A percentile compares a stretch with the other conserved stretches of the same genome.
These are phyloP conservation scores for Candida boidinii DNA, from an alignment of 805 yeast genomes.

Conservation along the genomic window DNA sequence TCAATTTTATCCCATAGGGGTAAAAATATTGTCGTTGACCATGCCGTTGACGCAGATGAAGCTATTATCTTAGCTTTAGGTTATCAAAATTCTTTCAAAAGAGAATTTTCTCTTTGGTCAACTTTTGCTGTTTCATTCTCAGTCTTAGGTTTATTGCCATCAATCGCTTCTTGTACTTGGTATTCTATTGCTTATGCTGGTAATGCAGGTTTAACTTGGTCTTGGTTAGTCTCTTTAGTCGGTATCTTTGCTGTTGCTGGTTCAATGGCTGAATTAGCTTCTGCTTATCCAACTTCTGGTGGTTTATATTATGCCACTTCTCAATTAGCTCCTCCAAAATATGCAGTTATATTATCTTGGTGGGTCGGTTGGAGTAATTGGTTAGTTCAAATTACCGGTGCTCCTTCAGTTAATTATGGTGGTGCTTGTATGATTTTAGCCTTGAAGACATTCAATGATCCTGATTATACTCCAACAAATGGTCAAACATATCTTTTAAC, in stretches of 20 bases:
- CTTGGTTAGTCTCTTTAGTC: slow-evolving; percentile 44
- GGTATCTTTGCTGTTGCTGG: slow-evolving; percentile 51
- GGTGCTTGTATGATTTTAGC: slow-evolving; percentile 52
- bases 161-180: slow-evolving; percentile 55
- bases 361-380: slow-evolving; percentile 57
- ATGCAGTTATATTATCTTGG: slow-evolving; percentile 51
- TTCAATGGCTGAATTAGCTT: slow-evolving; percentile 56
- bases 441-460: slow-evolving; percentile 32
- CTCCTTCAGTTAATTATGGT: slow-evolving; percentile 52
- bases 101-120: slow-evolving; percentile 50
- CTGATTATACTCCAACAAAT: slow-evolving; percentile 30
- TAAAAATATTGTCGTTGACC: slow-evolving; percentile 30
- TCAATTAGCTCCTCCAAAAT: slow-evolving; percentile 48
- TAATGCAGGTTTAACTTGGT: slow-evolving; percentile 58
- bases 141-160: slow-evolving; percentile 56
- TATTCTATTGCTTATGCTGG: slow-evolving; percentile 57
- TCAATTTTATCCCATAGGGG: slow-evolving; percentile 17
- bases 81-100: slow-evolving; percentile 55
- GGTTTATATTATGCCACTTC: slow-evolving; percentile 66
- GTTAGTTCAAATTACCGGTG: slow-evolving; percentile 54
- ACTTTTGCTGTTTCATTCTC: slow-evolving; percentile 59
- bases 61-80: slow-evolving; percentile 51
- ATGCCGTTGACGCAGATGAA: slow-evolving; percentile 38
- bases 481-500: slow-evolving; percentile 47
- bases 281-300: slow-evolving; percentile 60